A percentile compares a stretch with the other conserved stretches of the same genome.
These are phyloP conservation scores for Ceratorhiza oryzae-sativae DNA, from an alignment of 1,284 basidiomycete genomes.

Conservation along the genomic window DNA sequence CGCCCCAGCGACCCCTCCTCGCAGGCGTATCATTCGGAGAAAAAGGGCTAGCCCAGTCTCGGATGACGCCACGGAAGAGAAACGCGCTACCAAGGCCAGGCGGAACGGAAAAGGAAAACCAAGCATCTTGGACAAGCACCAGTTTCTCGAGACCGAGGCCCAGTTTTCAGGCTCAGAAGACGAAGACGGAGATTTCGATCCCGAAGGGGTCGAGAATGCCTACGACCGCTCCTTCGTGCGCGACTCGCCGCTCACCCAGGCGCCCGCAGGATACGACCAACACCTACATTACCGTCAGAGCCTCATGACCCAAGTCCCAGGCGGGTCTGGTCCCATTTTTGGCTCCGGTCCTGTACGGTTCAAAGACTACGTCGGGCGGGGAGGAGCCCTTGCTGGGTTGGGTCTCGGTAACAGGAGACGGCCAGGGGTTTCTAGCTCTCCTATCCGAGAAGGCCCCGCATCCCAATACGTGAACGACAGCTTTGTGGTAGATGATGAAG, in stretches of 20 bases:
- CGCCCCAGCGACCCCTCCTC: slow-evolving; percentile 51
- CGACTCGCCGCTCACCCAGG: slow-evolving; percentile 72
- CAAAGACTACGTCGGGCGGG: slow-evolving; percentile 52
- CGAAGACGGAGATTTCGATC: slow-evolving; percentile 57
- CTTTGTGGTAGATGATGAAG: slow-evolving; percentile 79
- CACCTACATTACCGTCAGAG: slow-evolving; percentile 69
- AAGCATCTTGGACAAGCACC: slow-evolving; percentile 41
- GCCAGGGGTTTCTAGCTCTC: slow-evolving; percentile 54
- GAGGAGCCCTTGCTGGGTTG: slow-evolving; percentile 9
- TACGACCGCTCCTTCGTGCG: slow-evolving; percentile 73
- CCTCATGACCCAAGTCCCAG: slow-evolving; percentile 67
- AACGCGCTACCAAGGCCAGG: slow-evolving; percentile 47
- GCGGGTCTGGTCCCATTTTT: slow-evolving; percentile 61
- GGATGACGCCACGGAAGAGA: slow-evolving; percentile 38
- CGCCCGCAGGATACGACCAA: slow-evolving; percentile 78
- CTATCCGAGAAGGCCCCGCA: slow-evolving; percentile 56
- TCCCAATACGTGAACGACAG: slow-evolving; percentile 75
- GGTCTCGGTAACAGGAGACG: slow-evolving; percentile 19
- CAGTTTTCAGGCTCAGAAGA: slow-evolving; percentile 76
- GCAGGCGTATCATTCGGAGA: slow-evolving; percentile 49
- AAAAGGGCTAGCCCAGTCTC: slow-evolving; percentile 46
- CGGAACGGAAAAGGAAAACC: slow-evolving; percentile 55
- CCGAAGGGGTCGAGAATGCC: slow-evolving; percentile 66
- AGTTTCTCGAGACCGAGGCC: slow-evolving; percentile 70
- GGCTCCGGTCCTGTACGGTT: slow-evolving; percentile 57